Evolutionary conservation across 2,329 filamentous ascomycete species (phyloP).

Genomic region (Fusarium sororula): DNA sequence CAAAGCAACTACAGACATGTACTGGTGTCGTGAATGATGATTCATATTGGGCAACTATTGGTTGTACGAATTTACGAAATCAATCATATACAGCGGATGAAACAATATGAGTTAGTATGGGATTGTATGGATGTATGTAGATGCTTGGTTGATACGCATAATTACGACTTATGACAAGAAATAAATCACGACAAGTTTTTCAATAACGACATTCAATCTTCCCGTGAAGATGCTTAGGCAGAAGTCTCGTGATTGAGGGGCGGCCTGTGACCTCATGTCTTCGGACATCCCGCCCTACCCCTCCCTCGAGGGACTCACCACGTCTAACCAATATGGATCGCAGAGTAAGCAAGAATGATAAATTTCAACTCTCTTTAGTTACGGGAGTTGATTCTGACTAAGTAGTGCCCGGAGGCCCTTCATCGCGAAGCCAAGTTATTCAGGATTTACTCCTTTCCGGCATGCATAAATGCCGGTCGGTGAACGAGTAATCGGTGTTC

Average conservation of each 20-base stretch:
- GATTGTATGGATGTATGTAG: conserved; percentile 32
- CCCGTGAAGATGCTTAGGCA: not conserved
- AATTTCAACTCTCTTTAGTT: not conserved
- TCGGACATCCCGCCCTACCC: not conserved
- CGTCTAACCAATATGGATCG: not conserved
- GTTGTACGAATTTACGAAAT: conserved; percentile 36
- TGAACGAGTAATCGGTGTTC: not conserved
- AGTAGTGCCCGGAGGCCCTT: not conserved
- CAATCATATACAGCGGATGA: conserved; percentile 31
- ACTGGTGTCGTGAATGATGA: conserved; percentile 8
- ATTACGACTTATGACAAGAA: conserved; percentile 36
- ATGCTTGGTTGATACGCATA: conserved; percentile 27
- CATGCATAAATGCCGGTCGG: not conserved
- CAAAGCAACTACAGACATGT: conserved; percentile 27
- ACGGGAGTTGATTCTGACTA: not conserved
- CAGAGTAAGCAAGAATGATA: not conserved
- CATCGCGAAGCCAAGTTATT: not conserved
- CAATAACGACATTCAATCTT: not conserved
- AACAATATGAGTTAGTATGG: not conserved
- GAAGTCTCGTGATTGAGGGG: not conserved
- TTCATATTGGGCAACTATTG: conserved; percentile 22
- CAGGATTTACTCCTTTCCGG: too few species aligned
- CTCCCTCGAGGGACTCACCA: not conserved
- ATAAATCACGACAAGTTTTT: conserved; percentile 10
- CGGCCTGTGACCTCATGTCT: conserved; percentile 24